Conservation (phyloP, 2,329 filamentous ascomycete species). For the Sporothrix pseudoabietina region DNA sequence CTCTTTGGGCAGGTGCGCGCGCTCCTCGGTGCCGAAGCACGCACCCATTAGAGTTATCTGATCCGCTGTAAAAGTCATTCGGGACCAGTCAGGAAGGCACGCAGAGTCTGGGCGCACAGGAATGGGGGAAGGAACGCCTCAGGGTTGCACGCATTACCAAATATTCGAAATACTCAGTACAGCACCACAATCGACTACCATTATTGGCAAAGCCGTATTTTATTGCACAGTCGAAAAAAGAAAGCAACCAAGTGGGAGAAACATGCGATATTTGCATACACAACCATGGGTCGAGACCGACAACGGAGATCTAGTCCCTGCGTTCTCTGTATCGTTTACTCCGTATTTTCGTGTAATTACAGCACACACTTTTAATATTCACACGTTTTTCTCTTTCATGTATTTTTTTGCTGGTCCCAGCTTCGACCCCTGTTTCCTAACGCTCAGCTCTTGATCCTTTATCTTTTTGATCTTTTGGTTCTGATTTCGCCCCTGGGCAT, state of each 20-base stretch:
- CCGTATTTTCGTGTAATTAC: too few relatives aligned
- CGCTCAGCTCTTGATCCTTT: neutral
- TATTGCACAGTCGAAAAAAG: neutral
- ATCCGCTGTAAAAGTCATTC: conserved; percentile 18
- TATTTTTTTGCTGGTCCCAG: neutral
- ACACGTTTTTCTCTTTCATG: neutral
- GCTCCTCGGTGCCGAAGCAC: neutral
- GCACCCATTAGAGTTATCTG: conserved; percentile 26
- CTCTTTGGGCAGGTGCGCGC: neutral
- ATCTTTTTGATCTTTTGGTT: neutral
- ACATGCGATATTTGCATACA: too few relatives aligned
- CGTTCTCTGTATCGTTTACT: too few relatives aligned
- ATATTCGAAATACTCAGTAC: neutral
- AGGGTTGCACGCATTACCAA: neutral
- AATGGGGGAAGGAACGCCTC: neutral
- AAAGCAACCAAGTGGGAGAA: neutral
- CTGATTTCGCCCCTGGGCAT: neutral
- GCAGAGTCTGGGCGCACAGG: neutral
- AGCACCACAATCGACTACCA: neutral
- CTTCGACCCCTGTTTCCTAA: neutral
- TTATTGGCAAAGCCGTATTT: neutral
- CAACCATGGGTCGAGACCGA: too few relatives aligned
- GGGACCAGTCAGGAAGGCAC: neutral
- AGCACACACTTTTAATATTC: too few relatives aligned
- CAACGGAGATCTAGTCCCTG: too few relatives aligned